Conservation (phyloP, 2,329 filamentous ascomycete species). For the Biscogniauxia marginata region DNA sequence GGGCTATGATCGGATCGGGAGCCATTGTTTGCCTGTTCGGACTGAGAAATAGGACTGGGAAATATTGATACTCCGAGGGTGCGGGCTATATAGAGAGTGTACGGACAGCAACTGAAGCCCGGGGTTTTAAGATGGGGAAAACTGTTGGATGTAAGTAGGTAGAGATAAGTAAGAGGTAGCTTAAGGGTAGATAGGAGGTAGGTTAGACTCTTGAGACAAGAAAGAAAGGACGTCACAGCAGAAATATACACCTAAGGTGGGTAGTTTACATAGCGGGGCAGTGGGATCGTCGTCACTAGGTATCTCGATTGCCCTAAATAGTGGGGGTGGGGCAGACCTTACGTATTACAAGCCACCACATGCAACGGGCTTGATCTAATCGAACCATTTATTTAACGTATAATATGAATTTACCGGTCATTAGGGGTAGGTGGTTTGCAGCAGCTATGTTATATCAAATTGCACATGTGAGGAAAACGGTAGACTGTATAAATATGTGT, state of each 20-base stretch:
- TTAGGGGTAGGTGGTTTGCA: too few relatives aligned
- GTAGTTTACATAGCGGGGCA: slow-evolving; percentile 21
- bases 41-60: background rate
- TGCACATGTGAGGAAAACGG: too few relatives aligned
- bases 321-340: slow-evolving; percentile 12
- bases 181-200: background rate
- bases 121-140: background rate
- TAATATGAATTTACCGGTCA: too few relatives aligned
- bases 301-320: background rate
- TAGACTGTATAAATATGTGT: too few relatives aligned
- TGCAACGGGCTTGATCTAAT: too few relatives aligned
- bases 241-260: slow-evolving; percentile 1
- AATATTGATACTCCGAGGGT: slow-evolving; percentile 3
- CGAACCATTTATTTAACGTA: too few relatives aligned
- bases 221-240: slow-evolving; percentile 26
- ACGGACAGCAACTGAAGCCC: slow-evolving; percentile 4
- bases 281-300: slow-evolving; percentile 11
- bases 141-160: background rate
- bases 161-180: background rate
- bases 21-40: slow-evolving; percentile 59
- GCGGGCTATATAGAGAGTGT: slow-evolving; percentile 3
- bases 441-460: too few relatives aligned
- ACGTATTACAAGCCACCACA: too few relatives aligned
- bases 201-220: slow-evolving; percentile 4
- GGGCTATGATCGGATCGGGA: slow-evolving; percentile 90